These are phyloP conservation scores for Aspergillus cejpii DNA, from an alignment of 2,329 filamentous ascomycete species.

Conservation along the genomic window DNA sequence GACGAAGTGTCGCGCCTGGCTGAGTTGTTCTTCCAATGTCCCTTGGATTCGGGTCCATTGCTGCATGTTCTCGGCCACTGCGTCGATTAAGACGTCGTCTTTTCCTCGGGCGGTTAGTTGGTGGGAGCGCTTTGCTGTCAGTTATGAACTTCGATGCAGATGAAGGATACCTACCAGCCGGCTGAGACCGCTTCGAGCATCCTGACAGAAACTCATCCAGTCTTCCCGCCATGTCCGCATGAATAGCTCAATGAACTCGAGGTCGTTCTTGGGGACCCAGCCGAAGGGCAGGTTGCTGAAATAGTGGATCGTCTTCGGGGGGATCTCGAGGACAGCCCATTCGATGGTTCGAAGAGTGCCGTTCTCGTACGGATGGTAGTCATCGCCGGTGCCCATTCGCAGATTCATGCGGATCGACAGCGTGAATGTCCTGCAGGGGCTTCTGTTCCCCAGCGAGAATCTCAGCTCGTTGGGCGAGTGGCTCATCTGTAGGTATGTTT, in stretches of 20 bases:
- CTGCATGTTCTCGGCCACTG: slow-evolving; percentile 13
- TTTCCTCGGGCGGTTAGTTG: slow-evolving; percentile 11
- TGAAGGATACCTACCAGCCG: slow-evolving; percentile 6
- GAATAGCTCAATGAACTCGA: slow-evolving; percentile 11
- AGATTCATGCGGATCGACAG: slow-evolving; percentile 9
- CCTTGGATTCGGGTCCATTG: slow-evolving; percentile 13
- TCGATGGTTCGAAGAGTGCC: slow-evolving; percentile 6
- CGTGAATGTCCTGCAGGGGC: slow-evolving; percentile 14
- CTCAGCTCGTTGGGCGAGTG: slow-evolving; percentile 9
- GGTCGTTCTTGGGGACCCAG: slow-evolving; percentile 12
- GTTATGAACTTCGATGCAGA: neutral
- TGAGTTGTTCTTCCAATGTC: slow-evolving; percentile 10
- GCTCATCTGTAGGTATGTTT: slow-evolving; percentile 7
- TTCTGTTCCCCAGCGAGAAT: slow-evolving; percentile 10
- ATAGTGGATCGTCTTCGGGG: slow-evolving; percentile 11
- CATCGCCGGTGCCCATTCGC: neutral
- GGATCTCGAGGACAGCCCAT: slow-evolving; percentile 13
- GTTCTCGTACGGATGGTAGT: neutral
- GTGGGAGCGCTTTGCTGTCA: slow-evolving; percentile 8
- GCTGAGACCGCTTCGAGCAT: slow-evolving; percentile 8
- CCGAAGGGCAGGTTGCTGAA: slow-evolving; percentile 13
- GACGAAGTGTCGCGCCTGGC: slow-evolving; percentile 10
- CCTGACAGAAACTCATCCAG: slow-evolving; percentile 11
- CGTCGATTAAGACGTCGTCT: slow-evolving; percentile 12
- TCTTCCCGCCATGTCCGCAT: slow-evolving; percentile 13